Percentiles rank a stretch among this genome's conserved stretches.
Conservation (phyloP, 495 filamentous ascomycete genomes). For the Lindgomyces ingoldianus region DNA sequence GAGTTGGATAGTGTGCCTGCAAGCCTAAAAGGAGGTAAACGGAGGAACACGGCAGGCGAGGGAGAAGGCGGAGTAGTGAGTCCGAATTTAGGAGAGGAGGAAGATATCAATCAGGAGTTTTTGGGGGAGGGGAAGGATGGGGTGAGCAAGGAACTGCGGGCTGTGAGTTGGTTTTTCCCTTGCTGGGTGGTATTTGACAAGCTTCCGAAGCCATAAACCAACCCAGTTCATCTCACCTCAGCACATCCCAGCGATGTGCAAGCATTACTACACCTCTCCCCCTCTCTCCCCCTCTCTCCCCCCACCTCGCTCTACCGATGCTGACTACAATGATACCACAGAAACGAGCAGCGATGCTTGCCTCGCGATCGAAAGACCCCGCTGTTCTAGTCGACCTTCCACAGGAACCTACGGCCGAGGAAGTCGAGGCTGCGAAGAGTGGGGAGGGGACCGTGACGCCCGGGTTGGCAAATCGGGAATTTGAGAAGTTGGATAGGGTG, state of each 20-base stretch:
- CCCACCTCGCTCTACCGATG: not conserved
- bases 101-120: conserved; percentile 32
- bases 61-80: conserved; percentile 3
- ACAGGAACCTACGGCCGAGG: conserved; percentile 40
- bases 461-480: not conserved
- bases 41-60: not conserved
- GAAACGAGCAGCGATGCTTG: conserved; percentile 39
- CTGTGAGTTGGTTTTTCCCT: conserved; percentile 27
- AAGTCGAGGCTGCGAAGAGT: conserved; percentile 40
- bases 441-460: conserved; percentile 32
- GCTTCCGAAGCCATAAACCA: not conserved
- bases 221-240: not conserved
- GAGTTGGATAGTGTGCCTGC: conserved; percentile 40
- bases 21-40: conserved; percentile 1
- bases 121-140: conserved; percentile 35
- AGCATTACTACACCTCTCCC: too few relatives aligned
- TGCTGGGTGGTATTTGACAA: not conserved
- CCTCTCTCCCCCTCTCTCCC: not conserved
- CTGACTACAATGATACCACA: conserved; percentile 8
- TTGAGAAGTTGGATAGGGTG: too few relatives aligned
- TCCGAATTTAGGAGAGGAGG: conserved; percentile 26
- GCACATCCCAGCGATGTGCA: too few relatives aligned
- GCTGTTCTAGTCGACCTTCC: conserved; percentile 46
- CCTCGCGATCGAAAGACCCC: conserved; percentile 39
- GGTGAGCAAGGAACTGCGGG: conserved; percentile 25